Evolutionary conservation across 768 basidiomycete genomes (phyloP).

Genomic region (Leccinellum albellum): DNA sequence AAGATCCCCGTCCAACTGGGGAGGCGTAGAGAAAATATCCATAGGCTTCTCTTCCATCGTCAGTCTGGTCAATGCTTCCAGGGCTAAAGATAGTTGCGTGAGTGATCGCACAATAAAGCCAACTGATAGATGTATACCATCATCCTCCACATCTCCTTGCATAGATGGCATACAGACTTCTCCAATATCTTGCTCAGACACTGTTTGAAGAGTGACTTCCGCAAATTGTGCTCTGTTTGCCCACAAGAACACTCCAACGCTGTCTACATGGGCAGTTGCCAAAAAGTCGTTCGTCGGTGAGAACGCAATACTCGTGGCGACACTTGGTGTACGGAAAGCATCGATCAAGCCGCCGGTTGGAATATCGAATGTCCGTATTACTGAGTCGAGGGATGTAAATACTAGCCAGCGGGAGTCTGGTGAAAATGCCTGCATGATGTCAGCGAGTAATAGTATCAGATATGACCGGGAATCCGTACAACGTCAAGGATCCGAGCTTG

Average conservation of each 20-base stretch:
- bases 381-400: conserved; percentile 81
- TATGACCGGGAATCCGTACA: conserved; percentile 43
- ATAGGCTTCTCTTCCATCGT: conserved; percentile 54
- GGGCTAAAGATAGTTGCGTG: conserved; percentile 38
- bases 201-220: conserved; percentile 75
- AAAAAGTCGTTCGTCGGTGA: conserved; percentile 95
- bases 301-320: conserved; percentile 88
- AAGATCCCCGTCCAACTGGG: conserved; percentile 85
- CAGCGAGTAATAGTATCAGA: conserved; percentile 2
- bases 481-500: conserved; percentile 84
- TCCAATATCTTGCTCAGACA: conserved; percentile 71
- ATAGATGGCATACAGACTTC: conserved; percentile 77
- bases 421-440: conserved; percentile 72
- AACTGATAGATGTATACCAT: conserved; percentile 46
- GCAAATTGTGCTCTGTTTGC: conserved; percentile 94
- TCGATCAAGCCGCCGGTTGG: conserved; percentile 92
- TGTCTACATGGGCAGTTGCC: conserved; percentile 92
- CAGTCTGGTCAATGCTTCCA: conserved; percentile 68
- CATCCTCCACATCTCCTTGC: conserved; percentile 78
- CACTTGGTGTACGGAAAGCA: conserved; percentile 80
- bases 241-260: conserved; percentile 95
- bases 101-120: not conserved
- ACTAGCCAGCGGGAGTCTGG: conserved; percentile 94
- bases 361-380: conserved; percentile 93
- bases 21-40: conserved; percentile 80